Conservation (phyloP, 2,329 filamentous ascomycete species). For the Venturia asperata region DNA sequence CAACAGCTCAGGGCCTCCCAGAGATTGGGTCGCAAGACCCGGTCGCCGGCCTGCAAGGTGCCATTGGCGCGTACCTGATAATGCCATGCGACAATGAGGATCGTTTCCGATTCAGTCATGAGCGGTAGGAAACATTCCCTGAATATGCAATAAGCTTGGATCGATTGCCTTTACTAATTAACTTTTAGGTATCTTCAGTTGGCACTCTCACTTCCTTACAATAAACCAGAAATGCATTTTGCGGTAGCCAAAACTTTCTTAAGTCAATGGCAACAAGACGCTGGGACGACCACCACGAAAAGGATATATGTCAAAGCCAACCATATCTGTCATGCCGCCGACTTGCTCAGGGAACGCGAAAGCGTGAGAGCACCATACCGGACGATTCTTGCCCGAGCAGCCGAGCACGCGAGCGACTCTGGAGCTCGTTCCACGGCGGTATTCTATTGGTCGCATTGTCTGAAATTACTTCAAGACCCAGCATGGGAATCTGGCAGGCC, state of each 20-base stretch:
- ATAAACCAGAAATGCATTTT: constrained; percentile 78
- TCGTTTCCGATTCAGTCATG: constrained; percentile 78
- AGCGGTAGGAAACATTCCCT: constrained; percentile 35
- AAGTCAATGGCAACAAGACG: constrained; percentile 58
- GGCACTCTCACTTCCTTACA: constrained; percentile 58
- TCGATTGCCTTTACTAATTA: constrained; percentile 35
- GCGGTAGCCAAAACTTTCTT: constrained; percentile 76
- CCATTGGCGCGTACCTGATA: constrained; percentile 73
- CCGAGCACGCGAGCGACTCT: constrained; percentile 69
- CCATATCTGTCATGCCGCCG: constrained; percentile 71
- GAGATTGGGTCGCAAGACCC: constrained; percentile 59
- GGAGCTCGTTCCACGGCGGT: constrained; percentile 76
- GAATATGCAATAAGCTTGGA: constrained; percentile 63
- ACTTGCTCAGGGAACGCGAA: constrained; percentile 64
- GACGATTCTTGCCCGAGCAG: constrained; percentile 70
- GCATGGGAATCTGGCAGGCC: constrained; percentile 60
- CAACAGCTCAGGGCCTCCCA: constrained; percentile 40
- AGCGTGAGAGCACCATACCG: constrained; percentile 58
- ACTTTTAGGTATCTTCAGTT: constrained; percentile 52
- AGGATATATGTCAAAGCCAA: constrained; percentile 64
- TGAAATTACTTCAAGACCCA: constrained; percentile 69
- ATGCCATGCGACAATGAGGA: constrained; percentile 79
- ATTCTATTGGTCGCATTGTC: constrained; percentile 71
- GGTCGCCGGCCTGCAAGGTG: constrained; percentile 71
- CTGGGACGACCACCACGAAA: constrained; percentile 43